phyloP scores from a whole-genome alignment of 495 filamentous ascomycete species.

The Glarea lozoyensis region DNA sequence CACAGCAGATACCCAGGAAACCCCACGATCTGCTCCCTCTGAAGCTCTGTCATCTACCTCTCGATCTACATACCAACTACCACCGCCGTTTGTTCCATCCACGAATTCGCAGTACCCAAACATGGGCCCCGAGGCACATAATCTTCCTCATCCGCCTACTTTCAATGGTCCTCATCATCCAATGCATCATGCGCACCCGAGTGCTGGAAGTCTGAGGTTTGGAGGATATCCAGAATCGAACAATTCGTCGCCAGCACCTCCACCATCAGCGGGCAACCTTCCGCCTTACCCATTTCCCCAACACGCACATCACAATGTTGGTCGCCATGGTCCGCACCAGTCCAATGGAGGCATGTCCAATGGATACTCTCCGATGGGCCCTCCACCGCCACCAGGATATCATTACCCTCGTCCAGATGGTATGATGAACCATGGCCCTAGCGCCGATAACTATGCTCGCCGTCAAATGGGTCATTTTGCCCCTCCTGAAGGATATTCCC shows the following conservation, averaged over 20 bases:
- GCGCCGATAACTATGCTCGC: slow-evolving; percentile 27
- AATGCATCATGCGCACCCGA: slow-evolving; percentile 23
- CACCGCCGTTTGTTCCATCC: slow-evolving; percentile 26
- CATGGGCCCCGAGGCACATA: slow-evolving; percentile 11
- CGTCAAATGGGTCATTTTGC: slow-evolving; percentile 25
- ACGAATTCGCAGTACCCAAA: slow-evolving; percentile 19
- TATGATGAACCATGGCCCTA: slow-evolving; percentile 24
- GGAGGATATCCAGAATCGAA: slow-evolving; percentile 36
- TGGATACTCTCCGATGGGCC: slow-evolving; percentile 24
- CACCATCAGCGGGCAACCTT: slow-evolving; percentile 21
- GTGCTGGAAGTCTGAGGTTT: slow-evolving; percentile 34
- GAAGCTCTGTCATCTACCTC: slow-evolving; percentile 16
- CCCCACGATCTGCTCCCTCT: slow-evolving; percentile 11
- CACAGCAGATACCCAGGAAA: slow-evolving; percentile 2
- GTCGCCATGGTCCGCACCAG: slow-evolving; percentile 9
- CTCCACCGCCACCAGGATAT: slow-evolving; percentile 23
- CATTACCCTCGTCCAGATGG: slow-evolving; percentile 24
- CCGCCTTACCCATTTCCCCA: slow-evolving; percentile 26
- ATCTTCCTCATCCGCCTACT: slow-evolving; percentile 17
- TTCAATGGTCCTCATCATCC: slow-evolving; percentile 19
- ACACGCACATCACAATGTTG: slow-evolving; percentile 5
- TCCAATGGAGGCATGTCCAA: slow-evolving; percentile 22
- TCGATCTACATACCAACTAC: slow-evolving; percentile 20
- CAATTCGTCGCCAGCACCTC: slow-evolving; percentile 38
- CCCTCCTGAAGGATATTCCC: slow-evolving; percentile 30